Conservation (phyloP, 1,139 yeast species). For the Geotrichum aggregatum region DNA sequence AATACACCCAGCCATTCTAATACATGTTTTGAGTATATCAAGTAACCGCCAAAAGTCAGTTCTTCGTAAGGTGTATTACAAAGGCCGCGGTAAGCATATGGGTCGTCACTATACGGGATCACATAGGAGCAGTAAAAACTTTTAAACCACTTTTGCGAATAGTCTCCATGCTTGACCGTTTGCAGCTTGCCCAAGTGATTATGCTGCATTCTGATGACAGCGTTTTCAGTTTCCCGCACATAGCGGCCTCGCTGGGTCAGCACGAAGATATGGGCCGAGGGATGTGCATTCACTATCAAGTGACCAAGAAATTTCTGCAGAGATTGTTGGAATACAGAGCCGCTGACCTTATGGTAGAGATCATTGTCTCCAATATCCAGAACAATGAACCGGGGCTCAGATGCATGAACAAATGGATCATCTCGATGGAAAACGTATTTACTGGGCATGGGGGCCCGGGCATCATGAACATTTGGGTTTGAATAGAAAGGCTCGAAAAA, state of each 20-base stretch:
- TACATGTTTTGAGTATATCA: no score
- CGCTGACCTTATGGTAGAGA: constrained; percentile 8
- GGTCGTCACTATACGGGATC: constrained; percentile 14
- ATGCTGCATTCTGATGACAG: constrained; percentile 15
- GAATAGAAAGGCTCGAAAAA: constrained; percentile 18
- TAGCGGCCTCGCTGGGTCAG: constrained; percentile 18
- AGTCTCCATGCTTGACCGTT: constrained; percentile 17
- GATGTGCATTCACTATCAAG: constrained; percentile 15
- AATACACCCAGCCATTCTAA: no score
- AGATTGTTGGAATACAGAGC: constrained; percentile 10
- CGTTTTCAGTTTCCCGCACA: constrained; percentile 21
- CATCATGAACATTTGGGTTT: constrained; percentile 15
- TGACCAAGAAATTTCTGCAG: constrained; percentile 20
- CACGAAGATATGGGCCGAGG: constrained; percentile 17
- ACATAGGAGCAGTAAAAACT: constrained; percentile 19
- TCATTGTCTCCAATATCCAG: constrained; percentile 23
- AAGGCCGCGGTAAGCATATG: constrained; percentile 12
- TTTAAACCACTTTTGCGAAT: constrained; percentile 18
- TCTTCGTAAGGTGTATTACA: constrained; percentile 17
- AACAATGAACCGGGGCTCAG: constrained; percentile 20
- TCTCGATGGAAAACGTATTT: constrained; percentile 20
- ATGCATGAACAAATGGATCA: constrained; percentile 13
- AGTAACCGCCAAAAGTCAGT: neutral
- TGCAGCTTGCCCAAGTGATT: constrained; percentile 6
- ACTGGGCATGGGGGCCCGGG: constrained; percentile 17